Percentiles rank a stretch among this genome's conserved stretches.
Evolutionary conservation across 2,329 filamentous ascomycete genomes (phyloP).

Genomic region (Fusarium torulosum): DNA sequence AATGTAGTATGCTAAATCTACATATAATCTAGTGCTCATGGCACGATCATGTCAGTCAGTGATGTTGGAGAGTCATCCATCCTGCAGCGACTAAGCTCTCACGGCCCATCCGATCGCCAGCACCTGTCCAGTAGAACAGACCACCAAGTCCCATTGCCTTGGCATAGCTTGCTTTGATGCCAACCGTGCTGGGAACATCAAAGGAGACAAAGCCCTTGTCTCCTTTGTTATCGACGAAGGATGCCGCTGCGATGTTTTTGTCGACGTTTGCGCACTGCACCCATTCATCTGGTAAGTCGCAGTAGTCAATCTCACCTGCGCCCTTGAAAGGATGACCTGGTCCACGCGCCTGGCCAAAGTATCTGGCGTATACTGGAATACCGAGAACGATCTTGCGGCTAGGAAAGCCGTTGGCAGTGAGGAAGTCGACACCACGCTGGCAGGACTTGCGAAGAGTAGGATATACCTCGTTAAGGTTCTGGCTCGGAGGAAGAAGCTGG

Average conservation of each 20-base stretch:
- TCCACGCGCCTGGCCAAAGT: conserved; percentile 66
- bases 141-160: conserved; percentile 68
- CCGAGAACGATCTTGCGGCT: conserved; percentile 71
- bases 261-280: conserved; percentile 60
- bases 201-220: conserved; percentile 71
- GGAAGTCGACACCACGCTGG: conserved; percentile 67
- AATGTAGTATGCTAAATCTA: neutral
- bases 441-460: conserved; percentile 59
- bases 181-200: conserved; percentile 71
- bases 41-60: neutral
- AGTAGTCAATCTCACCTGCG: conserved; percentile 70
- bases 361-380: conserved; percentile 72
- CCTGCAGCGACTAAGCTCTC: conserved; percentile 72
- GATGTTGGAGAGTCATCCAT: conserved; percentile 61
- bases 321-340: conserved; percentile 65
- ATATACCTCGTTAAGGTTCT: conserved; percentile 40
- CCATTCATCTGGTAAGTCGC: conserved; percentile 68
- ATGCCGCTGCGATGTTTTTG: conserved; percentile 66
- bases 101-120: conserved; percentile 65
- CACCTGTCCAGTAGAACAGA: conserved; percentile 77
- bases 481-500: conserved; percentile 64
- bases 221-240: conserved; percentile 59
- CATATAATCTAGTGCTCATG: neutral
- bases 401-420: conserved; percentile 66
- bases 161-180: conserved; percentile 71